Evolutionary conservation across 2,329 filamentous ascomycete genomes (phyloP), one percentile per base, ranked within the genome.

Genomic region (Trichoderma sp.): DNA sequence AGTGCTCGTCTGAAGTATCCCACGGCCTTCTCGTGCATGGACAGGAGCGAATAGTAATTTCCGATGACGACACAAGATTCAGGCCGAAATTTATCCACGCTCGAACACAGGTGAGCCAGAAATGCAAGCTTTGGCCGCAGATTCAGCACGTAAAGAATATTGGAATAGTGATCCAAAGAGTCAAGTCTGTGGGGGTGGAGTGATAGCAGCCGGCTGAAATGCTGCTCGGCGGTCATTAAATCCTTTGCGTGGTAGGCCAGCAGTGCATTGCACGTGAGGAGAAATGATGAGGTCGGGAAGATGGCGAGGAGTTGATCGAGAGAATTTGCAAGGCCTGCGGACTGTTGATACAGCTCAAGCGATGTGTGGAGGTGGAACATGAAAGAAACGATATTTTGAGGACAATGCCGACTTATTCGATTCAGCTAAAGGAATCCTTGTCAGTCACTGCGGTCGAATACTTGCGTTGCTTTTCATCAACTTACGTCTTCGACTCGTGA

Each of bases 11-110:
- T 91, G 83, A 99, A 99, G 80, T 98, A 98, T 82, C 97, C 94
- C 65, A 99, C 94, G 0, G 96, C 95, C 78, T 99, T 99, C 79
- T 99, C 96, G 78, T 99, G 96, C 78, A 96, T 91, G 0, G 94
- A 97, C 71, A 97, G 89, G 0, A 97, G 83, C 0, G 93, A 96
- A 81, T 97, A 99, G 82, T 98, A 98, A 78, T 99, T 99, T 5
- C 96, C 96, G 29, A 98, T 91, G 0, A 98, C 95, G 66, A 96
- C 96, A 77, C 96, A 98, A 0, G 96, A 97, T 79, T 99, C 96
- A 0, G 96, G 95, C 0, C 96, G 91, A 80, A 99, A 99, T 76
- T 95, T 97, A 83, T 99, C 96, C 7, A 96, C 93, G 59, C 90
- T 91, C 1, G 92, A 94, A 74, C 96, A 96, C 13, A 97, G 85